Evolutionary conservation across 441 rosid species (phyloP).

Genomic region (Codiaeum variegatum): DNA sequence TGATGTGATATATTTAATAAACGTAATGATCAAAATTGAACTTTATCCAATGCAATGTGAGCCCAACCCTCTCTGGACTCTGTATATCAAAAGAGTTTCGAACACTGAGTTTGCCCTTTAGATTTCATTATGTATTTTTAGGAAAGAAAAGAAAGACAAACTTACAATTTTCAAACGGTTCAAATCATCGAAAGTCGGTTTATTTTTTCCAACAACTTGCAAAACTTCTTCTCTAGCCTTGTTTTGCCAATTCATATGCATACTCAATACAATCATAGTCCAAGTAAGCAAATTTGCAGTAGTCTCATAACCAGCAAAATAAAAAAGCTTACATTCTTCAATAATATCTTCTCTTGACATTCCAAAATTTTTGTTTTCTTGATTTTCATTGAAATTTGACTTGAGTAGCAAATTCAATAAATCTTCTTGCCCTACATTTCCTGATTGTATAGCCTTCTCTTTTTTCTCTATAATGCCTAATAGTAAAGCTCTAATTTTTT

Average conservation of each 20-base stretch:
- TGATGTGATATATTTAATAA: too few relatives aligned
- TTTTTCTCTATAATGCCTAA: constrained; percentile 8
- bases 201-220: constrained; percentile 16
- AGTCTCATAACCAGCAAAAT: constrained; percentile 30
- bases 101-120: too few relatives aligned
- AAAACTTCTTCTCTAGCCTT: constrained; percentile 24
- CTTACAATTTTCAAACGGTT: constrained; percentile 22
- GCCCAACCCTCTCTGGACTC: too few relatives aligned
- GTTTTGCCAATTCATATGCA: constrained; percentile 23
- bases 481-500: constrained; percentile 12
- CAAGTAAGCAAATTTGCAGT: constrained; percentile 23
- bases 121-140: too few relatives aligned
- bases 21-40: too few relatives aligned
- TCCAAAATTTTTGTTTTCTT: constrained; percentile 12
- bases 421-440: constrained; percentile 13
- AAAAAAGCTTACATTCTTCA: constrained; percentile 29
- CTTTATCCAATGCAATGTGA: too few relatives aligned
- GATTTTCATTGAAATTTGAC: constrained; percentile 16
- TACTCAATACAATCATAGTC: constrained; percentile 19
- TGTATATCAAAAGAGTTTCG: too few relatives aligned
- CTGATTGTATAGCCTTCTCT: constrained; percentile 14
- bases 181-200: constrained; percentile 19
- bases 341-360: constrained; percentile 25
- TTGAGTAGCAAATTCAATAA: constrained; percentile 13
- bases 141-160: too few relatives aligned